Percentiles rank a stretch among this genome's conserved stretches.
Conservation (phyloP, 306 rosid species). For the Lotus japonicus region DNA sequence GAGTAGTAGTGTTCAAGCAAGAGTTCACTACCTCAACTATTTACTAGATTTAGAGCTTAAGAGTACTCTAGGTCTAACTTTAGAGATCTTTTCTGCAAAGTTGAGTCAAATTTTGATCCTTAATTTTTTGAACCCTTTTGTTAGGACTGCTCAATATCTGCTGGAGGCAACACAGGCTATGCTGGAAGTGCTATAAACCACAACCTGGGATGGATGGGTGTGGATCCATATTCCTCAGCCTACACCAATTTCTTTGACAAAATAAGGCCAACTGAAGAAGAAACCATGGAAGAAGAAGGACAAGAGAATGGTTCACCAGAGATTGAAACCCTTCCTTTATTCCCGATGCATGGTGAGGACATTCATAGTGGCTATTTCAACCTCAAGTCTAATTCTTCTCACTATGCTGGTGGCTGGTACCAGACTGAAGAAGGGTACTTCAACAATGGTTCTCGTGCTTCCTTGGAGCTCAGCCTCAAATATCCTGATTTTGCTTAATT, state of each 20-base stretch:
- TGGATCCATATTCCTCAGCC: conserved; percentile 57
- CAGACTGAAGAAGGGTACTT: conserved; percentile 23
- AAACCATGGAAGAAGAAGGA: conserved; percentile 25
- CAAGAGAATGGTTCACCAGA: conserved; percentile 24
- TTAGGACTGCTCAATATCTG: conserved; percentile 67
- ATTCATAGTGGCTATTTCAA: conserved; percentile 55
- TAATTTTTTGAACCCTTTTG: neutral
- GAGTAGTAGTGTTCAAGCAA: neutral
- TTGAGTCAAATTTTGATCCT: neutral
- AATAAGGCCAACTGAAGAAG: conserved; percentile 33
- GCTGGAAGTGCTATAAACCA: conserved; percentile 35
- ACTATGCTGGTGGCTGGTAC: conserved; percentile 48
- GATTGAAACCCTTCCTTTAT: conserved; percentile 90
- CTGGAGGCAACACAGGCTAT: conserved; percentile 45
- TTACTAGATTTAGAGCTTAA: neutral
- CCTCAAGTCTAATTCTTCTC: conserved; percentile 44
- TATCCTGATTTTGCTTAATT: conserved; percentile 41
- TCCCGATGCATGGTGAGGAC: conserved; percentile 85
- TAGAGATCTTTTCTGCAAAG: neutral
- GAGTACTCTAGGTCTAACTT: neutral
- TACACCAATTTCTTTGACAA: conserved; percentile 49
- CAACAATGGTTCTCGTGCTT: conserved; percentile 47
- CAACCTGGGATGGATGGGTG: conserved; percentile 57
- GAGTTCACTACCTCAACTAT: neutral
- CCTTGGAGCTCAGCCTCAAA: conserved; percentile 85